Percentiles rank a stretch among this genome's conserved stretches.
These are phyloP conservation scores for Lagerstroemia speciosa DNA, from an alignment of 345 rosid genomes.

Conservation along the genomic window DNA sequence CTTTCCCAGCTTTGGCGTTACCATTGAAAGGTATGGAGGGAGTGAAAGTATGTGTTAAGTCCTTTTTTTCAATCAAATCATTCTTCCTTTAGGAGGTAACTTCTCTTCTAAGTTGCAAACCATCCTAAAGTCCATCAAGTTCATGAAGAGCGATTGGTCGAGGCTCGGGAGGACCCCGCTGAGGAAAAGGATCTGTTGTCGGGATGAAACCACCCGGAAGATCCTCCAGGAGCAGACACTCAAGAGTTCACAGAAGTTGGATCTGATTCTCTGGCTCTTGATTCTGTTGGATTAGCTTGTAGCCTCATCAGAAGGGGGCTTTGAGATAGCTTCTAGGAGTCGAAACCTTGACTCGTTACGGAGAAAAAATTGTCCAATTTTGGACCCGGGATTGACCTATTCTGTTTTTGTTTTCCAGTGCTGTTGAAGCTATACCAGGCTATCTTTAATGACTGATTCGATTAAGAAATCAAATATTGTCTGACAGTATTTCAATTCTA, in stretches of 20 bases:
- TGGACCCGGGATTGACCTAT: too few species aligned
- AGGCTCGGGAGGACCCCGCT: background rate
- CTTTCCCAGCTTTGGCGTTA: background rate
- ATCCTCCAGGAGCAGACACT: too few species aligned
- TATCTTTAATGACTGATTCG: too few species aligned
- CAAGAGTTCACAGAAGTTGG: too few species aligned
- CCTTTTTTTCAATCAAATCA: conserved; percentile 1
- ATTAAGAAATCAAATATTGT: background rate
- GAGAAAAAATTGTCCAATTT: background rate
- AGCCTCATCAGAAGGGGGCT: too few species aligned
- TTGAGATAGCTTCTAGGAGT: too few species aligned
- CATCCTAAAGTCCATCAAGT: conserved; percentile 15
- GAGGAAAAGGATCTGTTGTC: conserved; percentile 17
- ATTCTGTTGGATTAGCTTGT: too few species aligned
- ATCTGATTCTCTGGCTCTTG: too few species aligned
- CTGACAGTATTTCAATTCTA: background rate
- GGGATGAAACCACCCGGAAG: conserved; percentile 18
- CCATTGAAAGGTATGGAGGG: background rate
- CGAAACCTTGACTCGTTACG: too few species aligned
- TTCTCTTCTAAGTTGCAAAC: conserved; percentile 45
- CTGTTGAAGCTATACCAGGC: too few species aligned
- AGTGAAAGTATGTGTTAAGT: background rate
- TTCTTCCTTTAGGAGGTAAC: conserved; percentile 22
- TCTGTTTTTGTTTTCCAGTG: too few species aligned
- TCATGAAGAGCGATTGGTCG: conserved; percentile 35